Conservation (phyloP, 331 rosid species). For the Acacia pycnantha region DNA sequence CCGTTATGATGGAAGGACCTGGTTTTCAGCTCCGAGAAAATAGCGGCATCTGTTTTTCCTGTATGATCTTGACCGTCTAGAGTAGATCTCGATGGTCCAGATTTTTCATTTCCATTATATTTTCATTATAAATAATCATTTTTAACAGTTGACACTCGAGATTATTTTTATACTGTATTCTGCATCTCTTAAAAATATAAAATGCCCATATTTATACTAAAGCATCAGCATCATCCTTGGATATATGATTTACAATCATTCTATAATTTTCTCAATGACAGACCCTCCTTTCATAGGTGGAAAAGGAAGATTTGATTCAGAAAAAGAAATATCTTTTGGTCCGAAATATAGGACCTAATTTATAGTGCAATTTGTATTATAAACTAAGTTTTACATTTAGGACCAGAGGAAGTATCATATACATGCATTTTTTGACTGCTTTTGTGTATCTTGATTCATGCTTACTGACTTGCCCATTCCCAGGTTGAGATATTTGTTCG, state of each 20-base stretch:
- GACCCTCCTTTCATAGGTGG: not conserved
- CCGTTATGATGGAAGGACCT: not conserved
- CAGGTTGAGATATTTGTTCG: conserved; percentile 90
- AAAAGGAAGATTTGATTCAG: not conserved
- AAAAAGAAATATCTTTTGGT: not conserved
- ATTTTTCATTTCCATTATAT: not conserved
- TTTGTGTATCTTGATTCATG: not conserved
- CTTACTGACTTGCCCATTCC: conserved; percentile 20
- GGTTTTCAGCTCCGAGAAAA: not conserved
- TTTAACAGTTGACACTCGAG: not conserved
- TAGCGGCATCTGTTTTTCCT: not conserved
- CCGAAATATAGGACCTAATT: too few species aligned
- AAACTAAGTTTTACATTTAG: too few species aligned
- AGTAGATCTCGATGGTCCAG: not conserved
- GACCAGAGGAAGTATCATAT: not conserved
- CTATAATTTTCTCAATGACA: not conserved
- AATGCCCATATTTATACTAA: not conserved
- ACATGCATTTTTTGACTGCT: conserved; percentile 16
- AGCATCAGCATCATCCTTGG: not conserved
- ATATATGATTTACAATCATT: not conserved
- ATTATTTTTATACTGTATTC: not conserved
- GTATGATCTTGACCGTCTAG: not conserved
- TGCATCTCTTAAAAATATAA: not conserved
- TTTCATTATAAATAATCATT: not conserved
- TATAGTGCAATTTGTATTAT: too few species aligned